Base-by-base conservation (phyloP, 1,284 basidiomycete species). In the Rhodotorula sp. region DNA sequence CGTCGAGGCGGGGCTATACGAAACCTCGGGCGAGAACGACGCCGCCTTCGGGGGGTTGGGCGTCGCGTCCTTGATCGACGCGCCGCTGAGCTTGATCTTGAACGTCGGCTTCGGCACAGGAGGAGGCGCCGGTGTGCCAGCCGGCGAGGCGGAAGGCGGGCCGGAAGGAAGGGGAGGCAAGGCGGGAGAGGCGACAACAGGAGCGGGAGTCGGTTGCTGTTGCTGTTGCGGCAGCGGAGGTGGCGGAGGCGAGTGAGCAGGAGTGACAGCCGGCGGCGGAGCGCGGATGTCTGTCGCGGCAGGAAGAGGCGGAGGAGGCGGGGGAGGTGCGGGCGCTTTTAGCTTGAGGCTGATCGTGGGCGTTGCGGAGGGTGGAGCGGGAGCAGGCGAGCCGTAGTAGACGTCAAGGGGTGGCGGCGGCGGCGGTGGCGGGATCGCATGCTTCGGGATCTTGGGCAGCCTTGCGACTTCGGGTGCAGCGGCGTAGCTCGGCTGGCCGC, bases 341-440 rank as follows among this genome's bases (percentile, higher is more conserved):
- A 80, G 66, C 76, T 84, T 85, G 76, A 76, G 56, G 24, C 84
- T 85, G 54, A 69, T 34, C 8, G 29, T 17, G 48, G 81, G 55
- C 74, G 84, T 86, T 29, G 82, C 75, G 17, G 71, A 59, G 48
- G 34, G 62, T 32, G 47, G 10, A 22, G 74, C 29, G 8, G 60
- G 64, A 15, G 48, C 55, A 29, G 62, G 46, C 3, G 39, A 19
- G 9, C 22, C 49, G 29, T 44, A n/a, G n/a, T 67, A 54, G 49
- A 62, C 54, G 27, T 30, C 22, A 6, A 59, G n/a, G 7, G 55
- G 59, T 24, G 51, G 58, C 5, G 48, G 62, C 27, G 60, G 52
- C 8, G 56, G 70, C 46, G 54, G 67, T 39, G 39, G 32, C 4
- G 24, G 44, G 10, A 29, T 17, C 51, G 29, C 24, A 44, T 30